Evolutionary conservation across 2,329 filamentous ascomycete genomes (phyloP).

Genomic region (Ambrosiella beaveri): DNA sequence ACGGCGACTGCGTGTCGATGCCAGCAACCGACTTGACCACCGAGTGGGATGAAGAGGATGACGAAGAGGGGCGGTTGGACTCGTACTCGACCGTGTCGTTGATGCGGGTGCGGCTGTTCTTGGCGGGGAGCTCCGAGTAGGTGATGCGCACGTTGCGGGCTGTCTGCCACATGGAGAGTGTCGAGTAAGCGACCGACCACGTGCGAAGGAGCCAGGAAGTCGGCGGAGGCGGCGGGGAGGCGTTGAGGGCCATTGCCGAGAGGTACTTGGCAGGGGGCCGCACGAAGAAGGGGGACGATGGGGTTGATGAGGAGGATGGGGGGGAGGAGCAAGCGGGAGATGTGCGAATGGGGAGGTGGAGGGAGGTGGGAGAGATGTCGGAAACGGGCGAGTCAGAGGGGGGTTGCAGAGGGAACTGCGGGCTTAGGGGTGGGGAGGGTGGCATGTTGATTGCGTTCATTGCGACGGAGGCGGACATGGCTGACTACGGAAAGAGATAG

Average conservation of each 20-base stretch:
- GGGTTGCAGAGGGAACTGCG: neutral
- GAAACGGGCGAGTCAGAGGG: no score
- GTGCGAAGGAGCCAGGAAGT: slow-evolving; percentile 45
- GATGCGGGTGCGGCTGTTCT: slow-evolving; percentile 30
- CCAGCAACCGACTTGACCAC: slow-evolving; percentile 46
- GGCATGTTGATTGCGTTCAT: neutral
- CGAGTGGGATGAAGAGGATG: slow-evolving; percentile 16
- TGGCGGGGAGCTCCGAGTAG: slow-evolving; percentile 39
- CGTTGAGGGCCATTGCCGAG: slow-evolving; percentile 5
- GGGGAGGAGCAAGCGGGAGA: neutral
- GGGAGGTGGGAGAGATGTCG: neutral
- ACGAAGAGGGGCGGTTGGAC: slow-evolving; percentile 26
- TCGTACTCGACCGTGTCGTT: slow-evolving; percentile 62
- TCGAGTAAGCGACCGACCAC: slow-evolving; percentile 61
- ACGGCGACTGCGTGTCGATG: slow-evolving; percentile 34
- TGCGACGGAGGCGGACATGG: neutral
- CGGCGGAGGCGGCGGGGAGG: slow-evolving; percentile 22
- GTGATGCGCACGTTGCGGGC: slow-evolving; percentile 67
- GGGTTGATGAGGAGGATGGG: neutral
- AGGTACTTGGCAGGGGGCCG: slow-evolving; percentile 9
- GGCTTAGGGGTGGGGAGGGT: neutral
- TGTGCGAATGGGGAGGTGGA: neutral
- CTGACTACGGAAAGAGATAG: neutral
- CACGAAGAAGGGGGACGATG: slow-evolving; percentile 7
- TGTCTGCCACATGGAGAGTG: slow-evolving; percentile 62